Percentiles rank a stretch among this genome's conserved stretches.
Conservation (phyloP, 2,329 filamentous ascomycete species). For the Exophiala calicioides region DNA sequence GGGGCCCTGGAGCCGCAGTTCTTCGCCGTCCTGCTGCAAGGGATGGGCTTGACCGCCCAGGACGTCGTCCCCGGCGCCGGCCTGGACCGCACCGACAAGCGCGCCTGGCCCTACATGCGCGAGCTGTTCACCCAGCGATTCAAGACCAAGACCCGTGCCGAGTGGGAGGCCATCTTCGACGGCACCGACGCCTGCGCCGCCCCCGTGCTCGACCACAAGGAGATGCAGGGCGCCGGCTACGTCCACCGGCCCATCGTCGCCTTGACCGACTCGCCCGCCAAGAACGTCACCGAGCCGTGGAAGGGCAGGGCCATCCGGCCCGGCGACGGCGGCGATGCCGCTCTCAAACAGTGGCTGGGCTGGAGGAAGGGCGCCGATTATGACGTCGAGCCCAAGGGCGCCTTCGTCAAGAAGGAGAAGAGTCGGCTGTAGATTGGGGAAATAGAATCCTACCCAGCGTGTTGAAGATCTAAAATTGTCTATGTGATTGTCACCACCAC, state of each 20-base stretch:
- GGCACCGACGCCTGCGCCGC: slow-evolving; percentile 89
- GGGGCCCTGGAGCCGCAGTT: slow-evolving; percentile 89
- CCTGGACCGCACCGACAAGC: slow-evolving; percentile 59
- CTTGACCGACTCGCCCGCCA: slow-evolving; percentile 67
- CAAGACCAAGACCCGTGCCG: slow-evolving; percentile 65
- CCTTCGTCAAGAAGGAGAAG: slow-evolving; percentile 54
- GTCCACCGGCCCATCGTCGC: slow-evolving; percentile 49
- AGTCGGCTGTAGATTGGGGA: slow-evolving; percentile 25
- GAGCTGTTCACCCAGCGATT: slow-evolving; percentile 65
- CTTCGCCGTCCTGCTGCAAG: slow-evolving; percentile 67
- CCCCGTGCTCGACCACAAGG: slow-evolving; percentile 75
- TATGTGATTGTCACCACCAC: too few species aligned
- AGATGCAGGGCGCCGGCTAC: slow-evolving; percentile 64
- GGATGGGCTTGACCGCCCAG: slow-evolving; percentile 60
- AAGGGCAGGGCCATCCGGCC: slow-evolving; percentile 59
- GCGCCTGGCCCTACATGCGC: slow-evolving; percentile 68
- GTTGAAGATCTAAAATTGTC: background rate
- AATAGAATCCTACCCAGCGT: background rate
- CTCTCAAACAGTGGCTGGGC: slow-evolving; percentile 71
- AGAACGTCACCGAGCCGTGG: slow-evolving; percentile 69
- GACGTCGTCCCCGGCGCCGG: slow-evolving; percentile 46
- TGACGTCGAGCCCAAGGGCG: slow-evolving; percentile 60
- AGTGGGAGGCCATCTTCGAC: slow-evolving; percentile 88
- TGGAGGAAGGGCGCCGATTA: slow-evolving; percentile 74
- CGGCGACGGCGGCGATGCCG: slow-evolving; percentile 71